Conservation (phyloP, 352 stramenopile genomes). For the Globisporangium orthogonon region DNA sequence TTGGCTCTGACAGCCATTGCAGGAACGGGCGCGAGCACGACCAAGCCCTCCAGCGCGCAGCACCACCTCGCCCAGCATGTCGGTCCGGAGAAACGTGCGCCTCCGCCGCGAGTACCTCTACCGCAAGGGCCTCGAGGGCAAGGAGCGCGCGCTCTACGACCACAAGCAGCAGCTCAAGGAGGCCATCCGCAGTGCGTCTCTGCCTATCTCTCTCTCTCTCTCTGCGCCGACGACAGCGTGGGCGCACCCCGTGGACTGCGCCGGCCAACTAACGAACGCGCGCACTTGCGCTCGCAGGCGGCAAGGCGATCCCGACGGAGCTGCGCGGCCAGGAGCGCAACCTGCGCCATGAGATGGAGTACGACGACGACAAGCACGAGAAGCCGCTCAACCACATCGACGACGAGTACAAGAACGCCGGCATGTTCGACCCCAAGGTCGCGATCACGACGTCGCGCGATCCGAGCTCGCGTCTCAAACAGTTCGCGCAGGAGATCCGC, state of each 20-base stretch:
- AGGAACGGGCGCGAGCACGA: no score
- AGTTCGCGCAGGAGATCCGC: constrained; percentile 99
- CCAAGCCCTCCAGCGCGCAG: no score
- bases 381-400: constrained; percentile 92
- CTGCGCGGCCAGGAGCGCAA: constrained; percentile 91
- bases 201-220: not conserved
- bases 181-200: constrained; percentile 66
- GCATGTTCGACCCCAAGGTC: constrained; percentile 95
- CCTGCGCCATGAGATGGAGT: constrained; percentile 90
- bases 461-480: constrained; percentile 96
- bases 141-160: constrained; percentile 94
- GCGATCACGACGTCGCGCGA: constrained; percentile 98
- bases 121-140: constrained; percentile 95
- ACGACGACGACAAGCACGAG: constrained; percentile 87
- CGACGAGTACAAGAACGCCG: constrained; percentile 99
- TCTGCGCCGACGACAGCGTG: no score
- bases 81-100: constrained; percentile 92
- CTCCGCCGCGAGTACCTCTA: constrained; percentile 99
- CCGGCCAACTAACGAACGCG: no score
- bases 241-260: no score
- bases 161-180: constrained; percentile 96
- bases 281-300: constrained; percentile 21
- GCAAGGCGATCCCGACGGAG: constrained; percentile 97
- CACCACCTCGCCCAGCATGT: constrained; percentile 39
- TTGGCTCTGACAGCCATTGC: no score